Evolutionary conservation across 1,139 yeast species (phyloP).

Genomic region (Candida sanyaensis): DNA sequence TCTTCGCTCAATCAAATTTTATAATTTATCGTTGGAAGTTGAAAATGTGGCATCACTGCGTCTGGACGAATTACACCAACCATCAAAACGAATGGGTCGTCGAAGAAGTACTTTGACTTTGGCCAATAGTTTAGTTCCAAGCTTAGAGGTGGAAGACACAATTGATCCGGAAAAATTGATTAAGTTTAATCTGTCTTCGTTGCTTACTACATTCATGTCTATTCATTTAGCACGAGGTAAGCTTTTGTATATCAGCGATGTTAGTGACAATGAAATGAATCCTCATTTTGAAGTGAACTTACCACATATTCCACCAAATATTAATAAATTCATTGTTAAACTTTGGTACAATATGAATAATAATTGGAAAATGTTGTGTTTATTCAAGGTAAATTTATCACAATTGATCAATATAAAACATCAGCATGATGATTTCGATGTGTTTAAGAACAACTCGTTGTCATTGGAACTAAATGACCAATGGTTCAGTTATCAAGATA

Average conservation of each 20-base stretch:
- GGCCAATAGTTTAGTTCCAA: neutral
- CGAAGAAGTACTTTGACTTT: conserved; percentile 9
- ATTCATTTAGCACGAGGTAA: conserved; percentile 23
- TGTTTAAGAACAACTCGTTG: conserved; percentile 26
- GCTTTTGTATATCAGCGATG: conserved; percentile 40
- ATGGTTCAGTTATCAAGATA: conserved; percentile 22
- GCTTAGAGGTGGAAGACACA: conserved; percentile 7
- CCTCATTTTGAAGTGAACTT: conserved; percentile 34
- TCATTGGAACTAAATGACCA: conserved; percentile 25
- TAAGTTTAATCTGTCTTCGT: conserved; percentile 13
- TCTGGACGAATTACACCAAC: neutral
- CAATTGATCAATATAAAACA: conserved; percentile 19
- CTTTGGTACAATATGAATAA: conserved; percentile 22
- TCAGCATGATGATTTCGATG: conserved; percentile 16
- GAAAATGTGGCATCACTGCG: neutral
- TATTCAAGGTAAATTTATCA: conserved; percentile 22
- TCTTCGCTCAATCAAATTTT: conserved; percentile 8
- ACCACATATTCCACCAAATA: conserved; percentile 22
- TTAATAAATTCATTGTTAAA: conserved; percentile 21
- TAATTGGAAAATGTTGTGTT: conserved; percentile 25
- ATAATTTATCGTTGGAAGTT: conserved; percentile 5
- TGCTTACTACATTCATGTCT: conserved; percentile 31
- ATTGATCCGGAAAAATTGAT: conserved; percentile 8
- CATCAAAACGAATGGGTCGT: conserved; percentile 7
- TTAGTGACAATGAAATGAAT: conserved; percentile 22